Conservation (phyloP, 805 yeast genomes). For the Teunomyces stri region DNA sequence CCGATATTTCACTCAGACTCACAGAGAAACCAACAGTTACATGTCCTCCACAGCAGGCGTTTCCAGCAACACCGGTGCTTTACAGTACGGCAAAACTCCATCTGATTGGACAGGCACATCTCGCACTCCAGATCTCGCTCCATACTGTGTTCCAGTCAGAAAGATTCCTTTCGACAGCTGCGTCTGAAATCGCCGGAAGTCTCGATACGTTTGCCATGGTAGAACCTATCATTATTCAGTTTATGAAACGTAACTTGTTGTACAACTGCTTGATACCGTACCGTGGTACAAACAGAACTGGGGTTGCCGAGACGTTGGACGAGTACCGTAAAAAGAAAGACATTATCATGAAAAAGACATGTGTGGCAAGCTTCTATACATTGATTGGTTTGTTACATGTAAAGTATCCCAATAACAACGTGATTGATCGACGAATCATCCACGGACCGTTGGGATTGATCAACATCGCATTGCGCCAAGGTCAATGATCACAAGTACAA, state of each 20-base stretch:
- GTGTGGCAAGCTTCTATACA: conserved; percentile 38
- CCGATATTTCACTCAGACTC: conserved; percentile 16
- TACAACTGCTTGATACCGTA: conserved; percentile 30
- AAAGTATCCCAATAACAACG: conserved; percentile 25
- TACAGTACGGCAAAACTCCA: conserved; percentile 22
- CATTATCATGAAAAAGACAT: conserved; percentile 19
- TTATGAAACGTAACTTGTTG: conserved; percentile 31
- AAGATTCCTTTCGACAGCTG: conserved; percentile 28
- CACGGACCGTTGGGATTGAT: conserved; percentile 33
- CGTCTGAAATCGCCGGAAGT: conserved; percentile 24
- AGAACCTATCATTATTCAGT: conserved; percentile 20
- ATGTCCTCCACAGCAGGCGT: background rate
- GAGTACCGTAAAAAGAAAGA: conserved; percentile 7
- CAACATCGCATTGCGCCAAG: conserved; percentile 12
- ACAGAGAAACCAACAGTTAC: background rate
- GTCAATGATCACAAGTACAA: conserved; percentile 56
- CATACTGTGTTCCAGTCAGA: conserved; percentile 28
- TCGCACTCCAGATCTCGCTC: conserved; percentile 20
- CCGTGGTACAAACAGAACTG: conserved; percentile 25
- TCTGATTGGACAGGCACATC: conserved; percentile 23
- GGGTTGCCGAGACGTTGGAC: conserved; percentile 12
- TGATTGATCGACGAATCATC: conserved; percentile 22
- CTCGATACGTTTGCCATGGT: conserved; percentile 18
- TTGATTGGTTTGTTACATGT: conserved; percentile 33
- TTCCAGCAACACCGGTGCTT: background rate